These are phyloP conservation scores for Tylopilus balloui DNA, from an alignment of 768 basidiomycete species.

Conservation along the genomic window DNA sequence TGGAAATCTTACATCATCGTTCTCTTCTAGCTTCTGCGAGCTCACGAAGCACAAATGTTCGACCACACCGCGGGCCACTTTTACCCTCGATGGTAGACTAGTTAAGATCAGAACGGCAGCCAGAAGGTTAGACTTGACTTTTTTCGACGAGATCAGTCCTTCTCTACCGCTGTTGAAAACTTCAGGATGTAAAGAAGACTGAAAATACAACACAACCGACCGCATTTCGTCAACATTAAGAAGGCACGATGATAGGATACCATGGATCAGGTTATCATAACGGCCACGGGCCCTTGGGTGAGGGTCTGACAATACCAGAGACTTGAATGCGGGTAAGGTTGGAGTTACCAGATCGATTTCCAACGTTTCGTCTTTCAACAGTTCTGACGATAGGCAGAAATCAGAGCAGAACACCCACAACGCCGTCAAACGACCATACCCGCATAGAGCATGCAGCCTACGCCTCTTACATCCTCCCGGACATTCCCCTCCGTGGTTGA, in stretches of 20 bases:
- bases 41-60: conserved; percentile 86
- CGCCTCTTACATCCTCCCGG: conserved; percentile 72
- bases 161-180: conserved; percentile 60
- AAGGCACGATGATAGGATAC: conserved; percentile 80
- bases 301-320: conserved; percentile 52
- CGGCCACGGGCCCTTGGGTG: conserved; percentile 43
- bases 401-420: not conserved
- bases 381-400: conserved; percentile 39
- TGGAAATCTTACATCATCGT: conserved; percentile 51
- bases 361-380: conserved; percentile 82
- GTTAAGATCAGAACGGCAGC: conserved; percentile 84
- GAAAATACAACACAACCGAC: conserved; percentile 40
- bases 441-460: conserved; percentile 74
- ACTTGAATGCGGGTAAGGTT: conserved; percentile 75
- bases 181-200: conserved; percentile 3
- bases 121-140: conserved; percentile 87
- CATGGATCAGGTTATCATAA: conserved; percentile 65
- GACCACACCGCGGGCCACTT: conserved; percentile 67
- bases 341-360: conserved; percentile 78
- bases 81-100: conserved; percentile 59
- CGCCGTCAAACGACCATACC: conserved; percentile 39
- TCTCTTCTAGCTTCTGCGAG: conserved; percentile 70
- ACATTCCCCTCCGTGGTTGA: conserved; percentile 49
- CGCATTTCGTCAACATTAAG: conserved; percentile 90
- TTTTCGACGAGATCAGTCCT: conserved; percentile 70